A percentile compares a stretch with the other conserved stretches of the same genome.
Conservation (phyloP, 2,329 filamentous ascomycete genomes). For the Fusarium sp. region DNA sequence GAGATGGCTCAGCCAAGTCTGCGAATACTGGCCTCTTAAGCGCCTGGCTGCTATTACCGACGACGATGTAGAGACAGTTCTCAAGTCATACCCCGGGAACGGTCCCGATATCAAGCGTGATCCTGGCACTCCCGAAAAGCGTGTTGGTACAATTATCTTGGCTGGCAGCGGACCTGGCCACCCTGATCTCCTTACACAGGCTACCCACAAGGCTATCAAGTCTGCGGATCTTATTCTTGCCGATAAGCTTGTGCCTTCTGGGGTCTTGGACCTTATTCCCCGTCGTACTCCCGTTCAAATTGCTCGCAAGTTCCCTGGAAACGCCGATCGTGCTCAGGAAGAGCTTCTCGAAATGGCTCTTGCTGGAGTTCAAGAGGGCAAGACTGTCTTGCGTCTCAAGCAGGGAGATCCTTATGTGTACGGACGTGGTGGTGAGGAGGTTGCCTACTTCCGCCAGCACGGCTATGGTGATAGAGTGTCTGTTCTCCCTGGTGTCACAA, state of each 20-base stretch:
- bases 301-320: slow-evolving; percentile 96
- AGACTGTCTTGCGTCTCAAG: slow-evolving; percentile 88
- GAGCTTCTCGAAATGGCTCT: slow-evolving; percentile 86
- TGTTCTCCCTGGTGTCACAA: slow-evolving; percentile 92
- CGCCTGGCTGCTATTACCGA: slow-evolving; percentile 84
- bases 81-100: slow-evolving; percentile 73
- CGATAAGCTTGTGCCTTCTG: slow-evolving; percentile 86
- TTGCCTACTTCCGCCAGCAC: slow-evolving; percentile 79
- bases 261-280: slow-evolving; percentile 89
- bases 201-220: slow-evolving; percentile 80
- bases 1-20: slow-evolving; percentile 94
- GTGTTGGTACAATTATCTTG: slow-evolving; percentile 79
- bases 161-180: slow-evolving; percentile 94
- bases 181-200: slow-evolving; percentile 87
- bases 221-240: slow-evolving; percentile 82
- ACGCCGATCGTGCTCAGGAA: slow-evolving; percentile 91
- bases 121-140: slow-evolving; percentile 37
- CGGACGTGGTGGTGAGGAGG: slow-evolving; percentile 93
- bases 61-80: slow-evolving; percentile 78
- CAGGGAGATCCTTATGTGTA: slow-evolving; percentile 98
- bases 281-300: slow-evolving; percentile 90
- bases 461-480: slow-evolving; percentile 72
- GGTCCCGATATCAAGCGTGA: slow-evolving; percentile 37
- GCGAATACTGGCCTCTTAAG: slow-evolving; percentile 96
- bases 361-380: slow-evolving; percentile 71